Conservation (phyloP, 2,329 filamentous ascomycete genomes). For the Acephala macrosclerotiorum region DNA sequence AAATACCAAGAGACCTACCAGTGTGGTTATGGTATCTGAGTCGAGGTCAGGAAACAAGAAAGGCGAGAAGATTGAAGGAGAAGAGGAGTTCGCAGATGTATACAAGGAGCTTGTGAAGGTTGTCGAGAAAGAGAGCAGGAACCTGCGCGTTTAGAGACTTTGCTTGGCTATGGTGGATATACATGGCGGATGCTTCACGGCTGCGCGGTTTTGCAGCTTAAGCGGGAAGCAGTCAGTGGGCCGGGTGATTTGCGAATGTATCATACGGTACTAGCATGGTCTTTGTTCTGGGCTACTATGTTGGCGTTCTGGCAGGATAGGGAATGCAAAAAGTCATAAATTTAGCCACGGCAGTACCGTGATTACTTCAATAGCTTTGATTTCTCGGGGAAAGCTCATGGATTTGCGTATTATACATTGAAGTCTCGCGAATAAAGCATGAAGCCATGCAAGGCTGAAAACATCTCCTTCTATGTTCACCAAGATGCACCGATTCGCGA, state of each 20-base stretch:
- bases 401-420: background rate
- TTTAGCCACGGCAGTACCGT: conserved; percentile 8
- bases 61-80: conserved; percentile 53
- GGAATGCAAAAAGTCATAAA: conserved; percentile 10
- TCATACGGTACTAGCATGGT: conserved; percentile 1
- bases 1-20: conserved; percentile 94
- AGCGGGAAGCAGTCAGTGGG: background rate
- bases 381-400: background rate
- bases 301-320: conserved; percentile 10
- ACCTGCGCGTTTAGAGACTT: conserved; percentile 45
- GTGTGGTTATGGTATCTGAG: conserved; percentile 88
- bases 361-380: background rate
- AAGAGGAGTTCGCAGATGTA: conserved; percentile 67
- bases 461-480: background rate
- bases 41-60: conserved; percentile 52
- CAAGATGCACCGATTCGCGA: background rate
- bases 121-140: conserved; percentile 69
- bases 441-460: background rate
- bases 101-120: conserved; percentile 72
- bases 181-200: background rate
- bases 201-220: background rate
- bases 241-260: background rate
- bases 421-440: background rate
- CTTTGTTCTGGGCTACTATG: background rate
- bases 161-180: conserved; percentile 7